Percentiles rank a stretch among this genome's conserved stretches.
Evolutionary conservation across 352 stramenopile genomes (phyloP).

Genomic region (Phytophthora foliorum): DNA sequence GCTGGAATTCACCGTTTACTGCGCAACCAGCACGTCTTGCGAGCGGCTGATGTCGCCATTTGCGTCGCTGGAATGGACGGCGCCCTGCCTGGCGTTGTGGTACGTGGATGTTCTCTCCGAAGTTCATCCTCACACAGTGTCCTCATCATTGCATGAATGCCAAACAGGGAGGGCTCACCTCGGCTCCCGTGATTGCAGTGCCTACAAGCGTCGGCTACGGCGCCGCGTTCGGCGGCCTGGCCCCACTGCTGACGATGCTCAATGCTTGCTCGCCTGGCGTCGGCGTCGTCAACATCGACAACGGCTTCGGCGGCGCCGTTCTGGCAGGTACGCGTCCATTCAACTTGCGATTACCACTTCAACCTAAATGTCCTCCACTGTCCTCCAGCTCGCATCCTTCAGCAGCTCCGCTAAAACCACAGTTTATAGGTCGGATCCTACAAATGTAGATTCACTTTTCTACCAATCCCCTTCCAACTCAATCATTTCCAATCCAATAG

Average conservation of each 20-base stretch:
- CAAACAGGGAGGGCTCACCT: conserved; percentile 79
- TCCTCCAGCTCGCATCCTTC: conserved; percentile 40
- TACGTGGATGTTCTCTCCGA: conserved; percentile 42
- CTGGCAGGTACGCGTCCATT: conserved; percentile 79
- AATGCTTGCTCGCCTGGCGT: conserved; percentile 98
- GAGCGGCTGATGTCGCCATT: conserved; percentile 93
- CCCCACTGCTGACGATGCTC: conserved; percentile 97
- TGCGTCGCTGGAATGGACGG: conserved; percentile 98
- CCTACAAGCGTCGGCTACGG: conserved; percentile 95
- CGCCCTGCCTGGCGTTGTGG: conserved; percentile 97
- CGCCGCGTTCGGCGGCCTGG: conserved; percentile 91
- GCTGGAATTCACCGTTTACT: conserved; percentile 95
- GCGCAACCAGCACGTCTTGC: conserved; percentile 86
- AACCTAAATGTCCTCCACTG: conserved; percentile 20
- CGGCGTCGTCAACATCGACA: conserved; percentile 99
- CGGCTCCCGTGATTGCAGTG: conserved; percentile 89
- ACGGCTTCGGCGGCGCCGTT: conserved; percentile 97
- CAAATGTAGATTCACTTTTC: conserved; percentile 4
- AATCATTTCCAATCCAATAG: conserved; percentile 9
- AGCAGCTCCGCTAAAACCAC: conserved; percentile 33
- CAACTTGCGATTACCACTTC: conserved; percentile 2
- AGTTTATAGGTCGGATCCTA: conserved; percentile 1
- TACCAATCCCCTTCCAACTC: neutral
- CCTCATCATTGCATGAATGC: conserved; percentile 2
- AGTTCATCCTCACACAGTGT: neutral